Percentiles rank a stretch among this genome's conserved stretches.
phyloP scores from a whole-genome alignment of 495 filamentous ascomycete genomes.

The Tricharina praecox region DNA sequence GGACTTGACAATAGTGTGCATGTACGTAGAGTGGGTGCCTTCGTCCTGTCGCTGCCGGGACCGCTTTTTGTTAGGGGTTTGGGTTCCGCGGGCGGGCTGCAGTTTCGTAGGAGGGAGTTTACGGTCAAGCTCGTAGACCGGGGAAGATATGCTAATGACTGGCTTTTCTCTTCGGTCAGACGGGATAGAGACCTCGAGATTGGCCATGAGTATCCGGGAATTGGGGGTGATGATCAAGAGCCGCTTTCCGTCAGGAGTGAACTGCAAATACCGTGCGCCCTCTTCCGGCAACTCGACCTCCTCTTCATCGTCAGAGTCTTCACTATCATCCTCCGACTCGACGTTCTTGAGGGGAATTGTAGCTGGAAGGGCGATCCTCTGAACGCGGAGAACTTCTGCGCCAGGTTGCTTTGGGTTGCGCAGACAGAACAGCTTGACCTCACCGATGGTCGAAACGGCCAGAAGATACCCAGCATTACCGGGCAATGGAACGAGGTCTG shows the following conservation, averaged over 20 bases:
- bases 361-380: constrained; percentile 46
- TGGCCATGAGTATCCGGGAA: constrained; percentile 89
- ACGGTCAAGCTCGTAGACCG: constrained; percentile 29
- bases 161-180: constrained; percentile 38
- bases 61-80: constrained; percentile 14
- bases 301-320: constrained; percentile 14
- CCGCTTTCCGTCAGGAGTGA: constrained; percentile 51
- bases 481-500: constrained; percentile 39
- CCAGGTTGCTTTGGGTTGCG: constrained; percentile 29
- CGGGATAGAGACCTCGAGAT: constrained; percentile 51
- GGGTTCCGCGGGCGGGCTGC: constrained; percentile 8
- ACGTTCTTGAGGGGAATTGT: constrained; percentile 24
- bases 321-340: constrained; percentile 1
- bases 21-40: constrained; percentile 60
- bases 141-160: constrained; percentile 31
- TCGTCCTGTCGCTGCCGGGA: constrained; percentile 25
- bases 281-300: constrained; percentile 25
- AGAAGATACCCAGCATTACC: constrained; percentile 51
- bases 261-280: constrained; percentile 68
- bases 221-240: constrained; percentile 82
- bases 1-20: constrained; percentile 53
- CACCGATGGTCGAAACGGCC: constrained; percentile 55
- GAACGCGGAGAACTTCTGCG: constrained; percentile 41
- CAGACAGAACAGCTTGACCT: constrained; percentile 65
- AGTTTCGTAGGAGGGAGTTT: constrained; percentile 28